These are phyloP conservation scores for Sporisorium sorghi DNA, from an alignment of 1,284 basidiomycete species.

Conservation along the genomic window DNA sequence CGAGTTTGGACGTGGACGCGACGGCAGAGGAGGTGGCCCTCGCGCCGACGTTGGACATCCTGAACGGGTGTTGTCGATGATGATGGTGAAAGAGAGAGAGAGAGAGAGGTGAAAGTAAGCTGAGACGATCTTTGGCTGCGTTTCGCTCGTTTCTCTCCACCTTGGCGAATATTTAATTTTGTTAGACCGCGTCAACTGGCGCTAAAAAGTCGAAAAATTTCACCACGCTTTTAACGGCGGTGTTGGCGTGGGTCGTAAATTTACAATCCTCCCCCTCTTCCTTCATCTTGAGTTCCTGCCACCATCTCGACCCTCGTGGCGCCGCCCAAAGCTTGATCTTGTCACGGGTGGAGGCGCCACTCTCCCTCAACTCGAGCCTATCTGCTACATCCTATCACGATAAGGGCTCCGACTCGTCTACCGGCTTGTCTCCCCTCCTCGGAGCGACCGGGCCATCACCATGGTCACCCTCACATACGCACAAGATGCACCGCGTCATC, in stretches of 20 bases:
- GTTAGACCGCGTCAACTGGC: constrained; percentile 7
- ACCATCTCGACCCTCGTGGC: constrained; percentile 12
- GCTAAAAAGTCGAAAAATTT: neutral
- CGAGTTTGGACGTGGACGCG: constrained; percentile 28
- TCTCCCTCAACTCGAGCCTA: neutral
- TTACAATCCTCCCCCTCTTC: neutral
- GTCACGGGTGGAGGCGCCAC: constrained; percentile 1
- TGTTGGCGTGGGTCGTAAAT: neutral
- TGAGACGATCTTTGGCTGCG: too few species aligned
- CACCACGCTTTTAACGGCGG: neutral
- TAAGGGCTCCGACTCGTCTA: neutral
- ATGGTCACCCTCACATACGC: constrained; percentile 42
- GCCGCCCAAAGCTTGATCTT: constrained; percentile 9
- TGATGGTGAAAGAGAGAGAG: neutral
- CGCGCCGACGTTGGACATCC: constrained; percentile 22
- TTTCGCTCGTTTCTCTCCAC: constrained; percentile 5
- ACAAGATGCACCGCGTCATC: constrained; percentile 25
- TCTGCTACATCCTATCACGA: neutral
- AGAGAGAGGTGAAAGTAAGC: too few species aligned
- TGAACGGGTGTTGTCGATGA: neutral
- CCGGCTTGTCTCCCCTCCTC: neutral
- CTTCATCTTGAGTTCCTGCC: neutral
- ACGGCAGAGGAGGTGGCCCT: constrained; percentile 11
- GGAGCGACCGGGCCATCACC: neutral
- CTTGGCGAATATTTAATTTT: neutral